Percentiles rank a stretch among this genome's conserved stretches.
Evolutionary conservation across 768 basidiomycete species (phyloP).

Genomic region (Paxillus ammoniavirescens): DNA sequence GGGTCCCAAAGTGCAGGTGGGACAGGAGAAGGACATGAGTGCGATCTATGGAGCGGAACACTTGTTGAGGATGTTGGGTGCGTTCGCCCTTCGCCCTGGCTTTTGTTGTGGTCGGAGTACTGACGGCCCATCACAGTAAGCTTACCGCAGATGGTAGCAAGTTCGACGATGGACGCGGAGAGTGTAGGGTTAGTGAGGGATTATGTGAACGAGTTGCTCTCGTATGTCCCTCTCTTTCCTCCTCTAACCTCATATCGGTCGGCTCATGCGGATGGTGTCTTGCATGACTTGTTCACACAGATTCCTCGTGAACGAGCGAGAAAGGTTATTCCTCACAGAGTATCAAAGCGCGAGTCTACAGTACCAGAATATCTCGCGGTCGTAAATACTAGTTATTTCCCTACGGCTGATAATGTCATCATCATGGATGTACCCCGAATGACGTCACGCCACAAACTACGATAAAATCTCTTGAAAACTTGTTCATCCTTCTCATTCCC

Average conservation of each 20-base stretch:
- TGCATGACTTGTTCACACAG: slow-evolving; percentile 34
- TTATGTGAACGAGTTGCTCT: slow-evolving; percentile 85
- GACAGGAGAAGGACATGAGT: slow-evolving; percentile 83
- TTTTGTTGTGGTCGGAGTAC: neutral
- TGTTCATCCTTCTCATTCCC: neutral
- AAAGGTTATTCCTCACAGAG: slow-evolving; percentile 69
- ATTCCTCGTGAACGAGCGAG: slow-evolving; percentile 76
- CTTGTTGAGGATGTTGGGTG: slow-evolving; percentile 87
- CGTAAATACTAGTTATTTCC: too few species aligned
- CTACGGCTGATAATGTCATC: too few species aligned
- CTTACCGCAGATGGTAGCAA: slow-evolving; percentile 86
- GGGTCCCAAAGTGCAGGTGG: slow-evolving; percentile 63
- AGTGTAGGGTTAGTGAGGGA: slow-evolving; percentile 81
- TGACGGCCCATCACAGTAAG: slow-evolving; percentile 60
- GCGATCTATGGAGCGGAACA: slow-evolving; percentile 94
- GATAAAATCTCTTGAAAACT: neutral
- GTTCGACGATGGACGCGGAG: slow-evolving; percentile 88
- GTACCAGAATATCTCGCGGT: slow-evolving; percentile 62
- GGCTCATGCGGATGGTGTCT: neutral
- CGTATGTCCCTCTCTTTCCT: slow-evolving; percentile 43
- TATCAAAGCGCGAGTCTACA: slow-evolving; percentile 75
- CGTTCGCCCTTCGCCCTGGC: slow-evolving; percentile 20
- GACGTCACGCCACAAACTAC: neutral
- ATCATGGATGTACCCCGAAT: neutral
- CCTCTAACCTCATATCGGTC: too few species aligned